Percentiles rank a stretch among this genome's conserved stretches.
phyloP scores from a whole-genome alignment of 2,329 filamentous ascomycete genomes.

The Phialophora tarda region DNA sequence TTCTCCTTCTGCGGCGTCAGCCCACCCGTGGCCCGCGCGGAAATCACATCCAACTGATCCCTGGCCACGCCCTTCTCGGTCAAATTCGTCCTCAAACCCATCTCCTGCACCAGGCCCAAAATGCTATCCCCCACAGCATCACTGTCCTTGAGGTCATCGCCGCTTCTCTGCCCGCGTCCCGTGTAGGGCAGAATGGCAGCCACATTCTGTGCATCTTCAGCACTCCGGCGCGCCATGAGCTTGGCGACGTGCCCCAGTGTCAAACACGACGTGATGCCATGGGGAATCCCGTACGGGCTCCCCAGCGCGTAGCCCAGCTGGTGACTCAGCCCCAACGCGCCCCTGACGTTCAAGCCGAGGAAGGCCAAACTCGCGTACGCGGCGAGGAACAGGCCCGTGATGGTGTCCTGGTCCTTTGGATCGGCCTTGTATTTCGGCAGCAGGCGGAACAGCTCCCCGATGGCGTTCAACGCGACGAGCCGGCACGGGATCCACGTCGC shows the following conservation, averaged over 20 bases:
- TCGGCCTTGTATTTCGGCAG: conserved; percentile 54
- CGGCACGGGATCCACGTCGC: conserved; percentile 58
- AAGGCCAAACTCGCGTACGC: conserved; percentile 59
- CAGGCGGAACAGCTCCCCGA: conserved; percentile 54
- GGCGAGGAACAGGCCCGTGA: conserved; percentile 60
- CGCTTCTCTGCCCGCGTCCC: conserved; percentile 28
- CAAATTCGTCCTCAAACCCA: conserved; percentile 38
- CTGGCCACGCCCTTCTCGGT: conserved; percentile 37
- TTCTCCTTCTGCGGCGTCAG: conserved; percentile 30
- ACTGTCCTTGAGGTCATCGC: conserved; percentile 37
- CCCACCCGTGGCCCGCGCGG: conserved; percentile 35
- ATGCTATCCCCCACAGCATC: conserved; percentile 38
- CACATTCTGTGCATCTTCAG: conserved; percentile 48
- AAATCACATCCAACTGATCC: conserved; percentile 38
- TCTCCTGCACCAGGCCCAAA: conserved; percentile 35
- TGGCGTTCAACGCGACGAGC: conserved; percentile 54
- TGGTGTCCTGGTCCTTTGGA: conserved; percentile 50
- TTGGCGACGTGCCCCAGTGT: conserved; percentile 61
- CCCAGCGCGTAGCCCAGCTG: conserved; percentile 60
- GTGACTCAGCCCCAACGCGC: conserved; percentile 48
- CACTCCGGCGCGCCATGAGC: conserved; percentile 55
- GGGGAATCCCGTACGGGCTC: conserved; percentile 61
- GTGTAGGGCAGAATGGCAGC: conserved; percentile 40
- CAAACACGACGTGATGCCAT: conserved; percentile 62
- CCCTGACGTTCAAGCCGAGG: conserved; percentile 55